Conservation (phyloP, 257 asterid genomes). For the Misopates orontium region DNA sequence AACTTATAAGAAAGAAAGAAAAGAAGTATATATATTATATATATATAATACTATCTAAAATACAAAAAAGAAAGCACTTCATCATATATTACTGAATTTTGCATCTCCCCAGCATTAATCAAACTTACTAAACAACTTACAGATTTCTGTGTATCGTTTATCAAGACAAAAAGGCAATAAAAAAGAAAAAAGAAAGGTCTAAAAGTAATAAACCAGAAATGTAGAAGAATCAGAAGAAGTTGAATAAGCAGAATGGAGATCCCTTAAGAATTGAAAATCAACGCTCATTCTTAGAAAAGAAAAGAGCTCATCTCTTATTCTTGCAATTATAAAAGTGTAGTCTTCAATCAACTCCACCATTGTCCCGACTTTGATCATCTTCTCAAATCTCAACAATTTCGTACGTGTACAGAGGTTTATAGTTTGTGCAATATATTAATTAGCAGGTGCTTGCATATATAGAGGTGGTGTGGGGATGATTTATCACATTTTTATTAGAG, state of each 20-base stretch:
- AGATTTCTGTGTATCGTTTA: too few relatives aligned
- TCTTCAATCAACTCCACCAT: slow-evolving; percentile 72
- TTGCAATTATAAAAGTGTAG: slow-evolving; percentile 57
- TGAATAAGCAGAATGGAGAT: slow-evolving; percentile 44
- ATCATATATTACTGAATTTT: too few relatives aligned
- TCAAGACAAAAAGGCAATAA: background rate
- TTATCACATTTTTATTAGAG: background rate
- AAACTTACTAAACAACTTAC: too few relatives aligned
- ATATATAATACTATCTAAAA: too few relatives aligned
- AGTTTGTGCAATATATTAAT: too few relatives aligned
- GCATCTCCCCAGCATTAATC: too few relatives aligned
- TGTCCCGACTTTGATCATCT: slow-evolving; percentile 69
- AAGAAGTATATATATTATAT: too few relatives aligned
- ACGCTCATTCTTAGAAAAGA: slow-evolving; percentile 36
- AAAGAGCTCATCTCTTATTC: slow-evolving; percentile 51
- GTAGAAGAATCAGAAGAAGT: slow-evolving; percentile 45
- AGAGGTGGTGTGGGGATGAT: background rate
- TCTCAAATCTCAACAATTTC: background rate
- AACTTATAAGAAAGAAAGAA: too few relatives aligned
- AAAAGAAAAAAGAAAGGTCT: slow-evolving; percentile 3
- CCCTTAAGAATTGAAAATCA: slow-evolving; percentile 36
- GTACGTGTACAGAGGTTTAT: background rate
- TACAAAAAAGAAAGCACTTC: too few relatives aligned
- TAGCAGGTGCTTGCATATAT: background rate
- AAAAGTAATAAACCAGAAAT: slow-evolving; percentile 60